phyloP scores from a whole-genome alignment of 2,329 filamentous ascomycete genomes.

The Falciphora oryzae region DNA sequence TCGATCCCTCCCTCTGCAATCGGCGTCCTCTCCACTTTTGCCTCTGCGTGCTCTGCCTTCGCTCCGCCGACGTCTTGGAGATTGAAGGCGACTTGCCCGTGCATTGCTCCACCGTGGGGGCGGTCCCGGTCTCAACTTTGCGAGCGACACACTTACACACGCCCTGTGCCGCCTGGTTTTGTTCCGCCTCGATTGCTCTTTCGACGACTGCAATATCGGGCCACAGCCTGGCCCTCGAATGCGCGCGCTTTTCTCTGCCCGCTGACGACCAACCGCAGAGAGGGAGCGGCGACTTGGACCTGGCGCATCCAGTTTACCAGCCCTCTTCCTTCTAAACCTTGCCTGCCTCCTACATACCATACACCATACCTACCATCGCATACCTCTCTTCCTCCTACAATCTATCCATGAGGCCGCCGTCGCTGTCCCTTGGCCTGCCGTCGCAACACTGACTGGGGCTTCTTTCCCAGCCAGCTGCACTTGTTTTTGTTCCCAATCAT shows the following conservation, averaged over 20 bases:
- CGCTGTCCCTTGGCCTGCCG: neutral
- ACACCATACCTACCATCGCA: neutral
- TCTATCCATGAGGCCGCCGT: neutral
- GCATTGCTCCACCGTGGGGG: constrained; percentile 1
- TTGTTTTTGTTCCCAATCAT: neutral
- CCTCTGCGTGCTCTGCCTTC: neutral
- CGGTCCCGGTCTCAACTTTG: neutral
- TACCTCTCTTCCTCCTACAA: neutral
- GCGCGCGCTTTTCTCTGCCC: neutral
- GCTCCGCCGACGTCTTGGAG: neutral
- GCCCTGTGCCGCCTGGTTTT: neutral
- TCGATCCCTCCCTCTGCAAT: neutral
- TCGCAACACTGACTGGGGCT: neutral
- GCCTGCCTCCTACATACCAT: too few species aligned
- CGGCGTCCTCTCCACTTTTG: neutral
- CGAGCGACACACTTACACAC: neutral
- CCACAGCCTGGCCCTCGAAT: neutral
- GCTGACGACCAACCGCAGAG: neutral
- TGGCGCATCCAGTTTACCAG: neutral
- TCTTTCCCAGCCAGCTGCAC: neutral
- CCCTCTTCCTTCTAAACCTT: neutral
- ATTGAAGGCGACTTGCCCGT: neutral
- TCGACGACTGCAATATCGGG: neutral
- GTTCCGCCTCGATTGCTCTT: neutral
- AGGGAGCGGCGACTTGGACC: neutral